Evolutionary conservation across 1,284 basidiomycete genomes (phyloP).

Genomic region (Mycena citricolor): DNA sequence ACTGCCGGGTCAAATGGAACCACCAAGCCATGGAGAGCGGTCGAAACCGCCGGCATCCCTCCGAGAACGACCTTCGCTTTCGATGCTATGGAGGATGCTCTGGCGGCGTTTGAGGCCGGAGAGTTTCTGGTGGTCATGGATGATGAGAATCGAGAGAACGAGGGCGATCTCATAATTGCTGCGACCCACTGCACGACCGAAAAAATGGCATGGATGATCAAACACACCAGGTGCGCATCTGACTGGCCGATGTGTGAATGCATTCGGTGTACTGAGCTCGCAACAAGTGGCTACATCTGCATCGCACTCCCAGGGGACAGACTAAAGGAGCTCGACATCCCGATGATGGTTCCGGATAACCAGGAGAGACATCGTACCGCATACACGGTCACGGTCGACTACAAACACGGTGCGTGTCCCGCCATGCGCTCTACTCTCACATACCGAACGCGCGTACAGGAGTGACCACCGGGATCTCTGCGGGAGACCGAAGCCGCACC

Average conservation of each 20-base stretch:
- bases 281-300: constrained; percentile 89
- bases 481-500: constrained; percentile 90
- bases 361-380: constrained; percentile 93
- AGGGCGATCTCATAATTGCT: constrained; percentile 90
- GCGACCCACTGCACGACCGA: constrained; percentile 83
- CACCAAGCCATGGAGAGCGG: constrained; percentile 31
- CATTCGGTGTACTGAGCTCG: constrained; percentile 9
- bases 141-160: constrained; percentile 91
- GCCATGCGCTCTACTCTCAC: neutral
- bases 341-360: constrained; percentile 92
- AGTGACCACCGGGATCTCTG: constrained; percentile 95
- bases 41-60: constrained; percentile 28
- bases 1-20: constrained; percentile 1
- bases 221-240: constrained; percentile 79
- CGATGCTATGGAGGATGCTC: constrained; percentile 78
- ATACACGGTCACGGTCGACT: constrained; percentile 97
- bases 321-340: constrained; percentile 81
- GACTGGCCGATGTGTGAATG: constrained; percentile 14
- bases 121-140: constrained; percentile 97
- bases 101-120: constrained; percentile 77
- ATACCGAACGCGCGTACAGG: constrained; percentile 43
- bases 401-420: constrained; percentile 67
- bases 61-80: constrained; percentile 45
- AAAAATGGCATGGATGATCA: constrained; percentile 99
- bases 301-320: constrained; percentile 79